These are phyloP conservation scores for Lablab purpureus DNA, from an alignment of 306 rosid species.

Conservation along the genomic window DNA sequence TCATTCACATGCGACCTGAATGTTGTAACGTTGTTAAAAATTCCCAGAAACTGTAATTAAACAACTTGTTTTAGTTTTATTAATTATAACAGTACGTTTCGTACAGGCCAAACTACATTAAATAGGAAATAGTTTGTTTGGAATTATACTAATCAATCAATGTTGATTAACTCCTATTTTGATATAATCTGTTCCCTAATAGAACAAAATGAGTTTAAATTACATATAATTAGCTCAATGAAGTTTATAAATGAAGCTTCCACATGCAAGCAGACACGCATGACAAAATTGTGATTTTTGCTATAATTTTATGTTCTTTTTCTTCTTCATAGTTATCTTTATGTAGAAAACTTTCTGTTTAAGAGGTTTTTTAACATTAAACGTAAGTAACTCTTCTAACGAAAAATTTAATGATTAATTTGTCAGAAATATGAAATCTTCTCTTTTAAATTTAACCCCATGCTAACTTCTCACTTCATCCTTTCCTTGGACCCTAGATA, in stretches of 20 bases:
- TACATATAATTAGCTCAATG: not conserved
- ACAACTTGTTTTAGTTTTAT: not conserved
- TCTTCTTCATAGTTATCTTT: too few species aligned
- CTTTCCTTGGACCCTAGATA: too few species aligned
- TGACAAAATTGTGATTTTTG: not conserved
- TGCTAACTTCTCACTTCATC: not conserved
- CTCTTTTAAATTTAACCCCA: not conserved
- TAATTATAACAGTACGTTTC: not conserved
- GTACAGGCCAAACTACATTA: not conserved
- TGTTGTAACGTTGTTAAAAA: not conserved
- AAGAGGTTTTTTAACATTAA: too few species aligned
- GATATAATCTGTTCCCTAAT: not conserved
- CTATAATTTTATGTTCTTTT: not conserved
- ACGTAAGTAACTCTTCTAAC: not conserved
- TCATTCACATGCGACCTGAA: not conserved
- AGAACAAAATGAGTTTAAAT: not conserved
- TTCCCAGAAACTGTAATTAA: not conserved
- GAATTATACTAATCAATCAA: not conserved
- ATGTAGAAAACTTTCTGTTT: too few species aligned
- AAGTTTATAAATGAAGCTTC: not conserved
- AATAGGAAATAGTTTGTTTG: not conserved
- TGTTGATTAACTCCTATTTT: not conserved
- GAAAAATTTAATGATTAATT: too few species aligned
- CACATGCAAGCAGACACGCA: not conserved
- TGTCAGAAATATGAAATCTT: not conserved